Base-by-base conservation (phyloP, 306 rosid species). In the Luffa acutangula region DNA sequence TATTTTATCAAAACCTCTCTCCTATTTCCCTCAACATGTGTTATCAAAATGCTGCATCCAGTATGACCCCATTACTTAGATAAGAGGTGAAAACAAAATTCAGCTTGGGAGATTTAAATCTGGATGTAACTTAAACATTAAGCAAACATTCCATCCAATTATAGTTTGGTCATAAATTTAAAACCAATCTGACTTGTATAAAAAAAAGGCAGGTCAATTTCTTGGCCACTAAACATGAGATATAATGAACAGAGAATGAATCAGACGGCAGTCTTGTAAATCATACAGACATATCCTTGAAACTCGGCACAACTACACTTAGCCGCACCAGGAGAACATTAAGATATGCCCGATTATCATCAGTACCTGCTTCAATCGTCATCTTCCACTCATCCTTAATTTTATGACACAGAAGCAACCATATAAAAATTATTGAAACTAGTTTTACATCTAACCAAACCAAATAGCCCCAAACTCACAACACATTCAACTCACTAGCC, bases 321-420 rank as follows among this genome's bases (percentile, higher is more conserved):
- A 62, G 81, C 81, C 9, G 49, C 81, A 17, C 81, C 81, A 78
- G 74, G 81, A 78, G 81, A 62, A 78, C 81, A 78, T 25, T 6
- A 78, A 62, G 60, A 59, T 78, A 78, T 46, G 81, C 52, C 74
- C 34, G 70, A 62, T 67, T 63, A 78, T 78, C 81, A 78, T 78
- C 34, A 78, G 81, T 78, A 78, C 81, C 81, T 78, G 86, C 84
- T 80, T 45, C 54, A 43, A 43, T 87, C 92, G 83, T 89, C 87
- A 86, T 65, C 54, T 86, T 85, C 75, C 54, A 53, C 79, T 63
- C 86, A 85, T 64, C 85, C 31, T 14, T 73, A 48, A 31, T 48
- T 31, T 4, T 48, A 72, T 72, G 17, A 72, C 58, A 31, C 7
- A 48, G 12, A 72, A 5, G 34, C 42, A 6, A 72, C 39, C 77